phyloP scores from a whole-genome alignment of 2,329 filamentous ascomycete species.

The Pseudocercospora eumusae region DNA sequence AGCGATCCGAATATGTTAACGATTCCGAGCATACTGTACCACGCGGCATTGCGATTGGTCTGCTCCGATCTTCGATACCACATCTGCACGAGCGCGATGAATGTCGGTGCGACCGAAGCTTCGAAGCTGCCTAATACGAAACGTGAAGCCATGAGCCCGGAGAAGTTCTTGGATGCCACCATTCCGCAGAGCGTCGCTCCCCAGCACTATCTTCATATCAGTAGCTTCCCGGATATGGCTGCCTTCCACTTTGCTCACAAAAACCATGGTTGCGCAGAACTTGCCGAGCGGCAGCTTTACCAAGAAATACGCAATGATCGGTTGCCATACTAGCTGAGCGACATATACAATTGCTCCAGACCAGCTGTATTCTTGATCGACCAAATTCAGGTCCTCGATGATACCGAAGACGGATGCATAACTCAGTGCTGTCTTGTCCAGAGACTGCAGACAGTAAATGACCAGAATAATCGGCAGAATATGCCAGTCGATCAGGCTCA shows the following conservation, averaged over 20 bases:
- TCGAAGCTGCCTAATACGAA: slow-evolving; percentile 62
- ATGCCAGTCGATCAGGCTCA: slow-evolving; percentile 36
- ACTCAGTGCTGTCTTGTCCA: slow-evolving; percentile 40
- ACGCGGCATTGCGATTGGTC: slow-evolving; percentile 26
- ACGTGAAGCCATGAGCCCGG: slow-evolving; percentile 52
- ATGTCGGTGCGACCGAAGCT: slow-evolving; percentile 36
- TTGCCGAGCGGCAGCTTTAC: slow-evolving; percentile 14
- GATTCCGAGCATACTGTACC: slow-evolving; percentile 35
- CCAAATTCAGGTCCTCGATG: slow-evolving; percentile 49
- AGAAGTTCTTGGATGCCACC: slow-evolving; percentile 55
- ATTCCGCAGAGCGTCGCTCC: slow-evolving; percentile 54
- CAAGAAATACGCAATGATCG: slow-evolving; percentile 15
- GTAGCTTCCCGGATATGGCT: slow-evolving; percentile 53
- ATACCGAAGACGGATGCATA: slow-evolving; percentile 51
- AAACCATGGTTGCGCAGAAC: slow-evolving; percentile 33
- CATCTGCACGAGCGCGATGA: slow-evolving; percentile 34
- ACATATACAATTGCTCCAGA: slow-evolving; percentile 53
- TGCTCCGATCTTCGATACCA: slow-evolving; percentile 33
- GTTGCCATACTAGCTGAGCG: slow-evolving; percentile 44
- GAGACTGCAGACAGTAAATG: slow-evolving; percentile 42
- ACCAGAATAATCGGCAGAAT: slow-evolving; percentile 35
- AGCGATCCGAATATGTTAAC: slow-evolving; percentile 38
- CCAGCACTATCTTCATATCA: slow-evolving; percentile 54
- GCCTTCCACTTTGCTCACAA: slow-evolving; percentile 56
- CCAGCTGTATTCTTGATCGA: slow-evolving; percentile 55